A percentile compares a stretch with the other conserved stretches of the same genome.
Evolutionary conservation across 305 asterid species (phyloP).

Genomic region (Plantago coronopus): DNA sequence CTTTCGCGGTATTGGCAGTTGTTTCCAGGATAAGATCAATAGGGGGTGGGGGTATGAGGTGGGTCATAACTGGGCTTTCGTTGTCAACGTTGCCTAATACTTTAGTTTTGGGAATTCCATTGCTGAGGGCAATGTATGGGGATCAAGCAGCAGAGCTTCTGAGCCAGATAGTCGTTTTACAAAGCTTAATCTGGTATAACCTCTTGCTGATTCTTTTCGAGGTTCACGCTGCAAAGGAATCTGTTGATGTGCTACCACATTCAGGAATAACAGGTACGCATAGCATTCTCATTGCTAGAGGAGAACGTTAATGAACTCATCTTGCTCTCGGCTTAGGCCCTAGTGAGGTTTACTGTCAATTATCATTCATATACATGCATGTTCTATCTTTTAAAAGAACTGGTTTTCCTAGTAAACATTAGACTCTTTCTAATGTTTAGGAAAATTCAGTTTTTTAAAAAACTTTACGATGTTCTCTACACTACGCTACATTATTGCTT

Average conservation of each 20-base stretch:
- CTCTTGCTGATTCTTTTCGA: slow-evolving; percentile 68
- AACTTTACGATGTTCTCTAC: slow-evolving; percentile 3
- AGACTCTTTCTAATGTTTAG: no score
- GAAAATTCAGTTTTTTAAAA: no score
- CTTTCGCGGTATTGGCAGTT: slow-evolving; percentile 36
- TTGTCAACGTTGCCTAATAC: slow-evolving; percentile 82
- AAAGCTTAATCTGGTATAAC: slow-evolving; percentile 86
- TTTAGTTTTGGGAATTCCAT: slow-evolving; percentile 73
- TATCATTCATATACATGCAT: no score
- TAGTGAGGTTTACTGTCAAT: no score
- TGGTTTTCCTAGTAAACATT: no score
- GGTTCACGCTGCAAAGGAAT: slow-evolving; percentile 52
- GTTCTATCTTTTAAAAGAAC: no score
- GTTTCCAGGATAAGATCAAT: slow-evolving; percentile 43
- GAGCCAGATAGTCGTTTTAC: slow-evolving; percentile 76
- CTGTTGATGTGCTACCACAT: slow-evolving; percentile 29
- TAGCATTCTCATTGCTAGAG: slow-evolving; percentile 8
- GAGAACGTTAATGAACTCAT: neutral
- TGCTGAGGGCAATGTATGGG: slow-evolving; percentile 76
- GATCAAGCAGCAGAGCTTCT: slow-evolving; percentile 50
- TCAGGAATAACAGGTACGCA: slow-evolving; percentile 51
- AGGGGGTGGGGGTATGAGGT: slow-evolving; percentile 56
- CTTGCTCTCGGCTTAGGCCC: no score
- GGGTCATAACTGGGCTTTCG: slow-evolving; percentile 83
- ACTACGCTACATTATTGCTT: slow-evolving; percentile 16